Conservation (phyloP, 2,329 filamentous ascomycete genomes). For the Botryosphaeria dothidea region DNA sequence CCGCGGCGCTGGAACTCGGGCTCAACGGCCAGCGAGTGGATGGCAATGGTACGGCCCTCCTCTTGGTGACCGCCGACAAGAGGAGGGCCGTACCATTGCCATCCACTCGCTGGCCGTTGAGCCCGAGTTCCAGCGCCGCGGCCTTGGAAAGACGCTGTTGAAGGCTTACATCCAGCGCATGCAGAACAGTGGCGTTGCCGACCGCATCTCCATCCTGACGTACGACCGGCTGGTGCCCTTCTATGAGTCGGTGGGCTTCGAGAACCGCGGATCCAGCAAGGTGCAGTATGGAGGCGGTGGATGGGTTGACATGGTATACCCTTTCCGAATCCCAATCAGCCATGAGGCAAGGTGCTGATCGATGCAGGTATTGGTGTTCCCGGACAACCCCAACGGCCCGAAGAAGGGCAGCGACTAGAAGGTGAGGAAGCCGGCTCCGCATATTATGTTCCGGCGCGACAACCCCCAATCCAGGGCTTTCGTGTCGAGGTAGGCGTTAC, state of each 20-base stretch:
- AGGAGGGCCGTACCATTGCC: slow-evolving; percentile 72
- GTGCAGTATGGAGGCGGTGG: slow-evolving; percentile 75
- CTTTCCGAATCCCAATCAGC: neutral
- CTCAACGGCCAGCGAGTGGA: slow-evolving; percentile 81
- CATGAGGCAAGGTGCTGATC: neutral
- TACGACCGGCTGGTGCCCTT: slow-evolving; percentile 72
- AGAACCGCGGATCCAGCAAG: slow-evolving; percentile 66
- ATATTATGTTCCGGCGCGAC: neutral
- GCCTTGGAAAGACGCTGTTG: slow-evolving; percentile 73
- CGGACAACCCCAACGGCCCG: slow-evolving; percentile 6
- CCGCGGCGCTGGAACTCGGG: slow-evolving; percentile 72
- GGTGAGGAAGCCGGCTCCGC: neutral
- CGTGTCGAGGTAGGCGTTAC: neutral
- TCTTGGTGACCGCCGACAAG: slow-evolving; percentile 65
- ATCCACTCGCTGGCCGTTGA: slow-evolving; percentile 81
- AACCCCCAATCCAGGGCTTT: neutral
- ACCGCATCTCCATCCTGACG: slow-evolving; percentile 74
- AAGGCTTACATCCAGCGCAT: slow-evolving; percentile 77
- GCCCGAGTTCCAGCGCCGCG: slow-evolving; percentile 70
- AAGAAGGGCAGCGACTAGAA: slow-evolving; percentile 5
- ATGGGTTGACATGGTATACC: slow-evolving; percentile 85
- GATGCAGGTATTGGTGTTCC: slow-evolving; percentile 3
- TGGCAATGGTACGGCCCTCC: slow-evolving; percentile 70
- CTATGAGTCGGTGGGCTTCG: slow-evolving; percentile 76
- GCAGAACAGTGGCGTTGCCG: slow-evolving; percentile 67